Evolutionary conservation across 257 asterid genomes (phyloP), one percentile per base, ranked within the genome.

Genomic region (Handroanthus guayacan): DNA sequence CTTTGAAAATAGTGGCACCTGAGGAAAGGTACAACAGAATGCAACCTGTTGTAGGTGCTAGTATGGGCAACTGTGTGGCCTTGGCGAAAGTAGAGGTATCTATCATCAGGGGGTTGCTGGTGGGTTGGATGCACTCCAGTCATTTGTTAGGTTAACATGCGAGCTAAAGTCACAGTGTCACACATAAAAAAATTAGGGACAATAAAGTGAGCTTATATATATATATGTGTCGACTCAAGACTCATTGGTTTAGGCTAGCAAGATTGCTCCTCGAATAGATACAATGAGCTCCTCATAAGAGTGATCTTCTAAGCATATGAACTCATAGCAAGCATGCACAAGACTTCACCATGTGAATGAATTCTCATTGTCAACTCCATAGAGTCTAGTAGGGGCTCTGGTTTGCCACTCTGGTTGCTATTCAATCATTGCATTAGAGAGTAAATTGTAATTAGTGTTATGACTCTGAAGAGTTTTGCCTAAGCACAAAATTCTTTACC

Each of bases 41-140:
- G 81, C 45, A 25, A 50, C 71, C 63, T 55, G 44, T 58, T 48
- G 50, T 36, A 34, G 62, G 43, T 41, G 16, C 50, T 41, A 51
- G 62, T 13, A 39, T 0, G 25, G 74, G 73, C 20, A 65, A 58
- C 6, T 36, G 31, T 43, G 68, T 36, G 67, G 43, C 68, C 74
- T 17, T 75, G 62, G 52, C 58, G 62, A 31, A 67, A 52, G 55
- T 64, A 56, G 67, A 52, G 44, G 52, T 51, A 47, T 45, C 69
- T 9, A 9, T 9, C 43, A 4, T 20, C 38, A 47, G 55, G 68
- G 43, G 12, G 4, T 45, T 44, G 69, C 38, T 76, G 74, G 44
- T 47, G 50, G 48, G 38, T 5, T 38, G 41, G 54, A 44, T 71
- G 36, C 12, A 34, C 10, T 58, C n/a, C 34, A 45, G 57, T 67